Percentiles rank a stretch among this genome's conserved stretches.
phyloP scores from a whole-genome alignment of 805 yeast species.

The Lachancea mirantina region DNA sequence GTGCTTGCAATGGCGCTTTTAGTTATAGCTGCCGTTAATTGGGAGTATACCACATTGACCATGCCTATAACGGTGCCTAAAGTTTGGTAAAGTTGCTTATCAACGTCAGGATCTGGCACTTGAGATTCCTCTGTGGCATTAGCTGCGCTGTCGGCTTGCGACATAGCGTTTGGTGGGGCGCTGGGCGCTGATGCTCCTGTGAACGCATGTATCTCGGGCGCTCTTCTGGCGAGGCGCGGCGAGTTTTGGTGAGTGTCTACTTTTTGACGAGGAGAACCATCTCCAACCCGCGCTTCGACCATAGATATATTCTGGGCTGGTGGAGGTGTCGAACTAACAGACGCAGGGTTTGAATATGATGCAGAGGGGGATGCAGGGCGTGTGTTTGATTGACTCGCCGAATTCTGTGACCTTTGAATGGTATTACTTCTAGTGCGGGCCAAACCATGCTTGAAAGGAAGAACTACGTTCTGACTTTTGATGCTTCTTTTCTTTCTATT shows the following conservation, averaged over 20 bases:
- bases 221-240: constrained; percentile 10
- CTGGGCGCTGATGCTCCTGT: constrained; percentile 7
- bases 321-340: constrained; percentile 11
- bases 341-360: constrained; percentile 3
- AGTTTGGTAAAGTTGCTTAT: constrained; percentile 59
- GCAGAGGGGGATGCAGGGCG: constrained; percentile 1
- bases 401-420: constrained; percentile 5
- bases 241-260: constrained; percentile 11
- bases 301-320: constrained; percentile 5
- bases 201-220: constrained; percentile 8
- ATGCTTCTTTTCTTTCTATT: constrained; percentile 7
- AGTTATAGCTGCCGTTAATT: constrained; percentile 59
- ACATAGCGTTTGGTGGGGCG: constrained; percentile 3
- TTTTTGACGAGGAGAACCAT: constrained; percentile 15
- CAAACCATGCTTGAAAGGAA: constrained; percentile 5
- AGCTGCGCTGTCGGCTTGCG: constrained; percentile 1
- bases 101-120: constrained; percentile 43
- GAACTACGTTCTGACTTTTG: constrained; percentile 8
- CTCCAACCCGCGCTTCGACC: constrained; percentile 4
- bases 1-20: constrained; percentile 55
- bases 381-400: constrained; percentile 1
- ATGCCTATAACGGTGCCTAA: constrained; percentile 55
- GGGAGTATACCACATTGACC: constrained; percentile 73
- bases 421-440: constrained; percentile 9
- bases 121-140: neutral